Conservation (phyloP, 2,329 filamentous ascomycete species). For the Pyrenophora seminiperda region DNA sequence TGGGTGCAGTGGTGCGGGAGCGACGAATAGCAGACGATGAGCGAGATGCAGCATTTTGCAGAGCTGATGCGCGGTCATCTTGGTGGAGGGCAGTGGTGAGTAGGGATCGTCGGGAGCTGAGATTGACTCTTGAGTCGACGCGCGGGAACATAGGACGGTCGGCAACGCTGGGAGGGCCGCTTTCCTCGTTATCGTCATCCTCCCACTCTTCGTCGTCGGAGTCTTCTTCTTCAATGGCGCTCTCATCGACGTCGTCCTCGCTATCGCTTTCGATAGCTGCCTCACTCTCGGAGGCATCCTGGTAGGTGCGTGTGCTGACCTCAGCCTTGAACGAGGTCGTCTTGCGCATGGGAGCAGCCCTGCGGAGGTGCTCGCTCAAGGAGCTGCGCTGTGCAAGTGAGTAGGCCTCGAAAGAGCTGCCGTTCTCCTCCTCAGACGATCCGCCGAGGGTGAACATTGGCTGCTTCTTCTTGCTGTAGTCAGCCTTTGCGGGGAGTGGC, state of each 20-base stretch:
- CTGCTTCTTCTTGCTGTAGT: slow-evolving; percentile 66
- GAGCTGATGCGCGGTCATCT: slow-evolving; percentile 70
- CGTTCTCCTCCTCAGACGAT: slow-evolving; percentile 84
- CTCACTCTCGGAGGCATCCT: slow-evolving; percentile 61
- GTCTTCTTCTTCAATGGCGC: slow-evolving; percentile 67
- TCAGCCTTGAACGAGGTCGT: slow-evolving; percentile 81
- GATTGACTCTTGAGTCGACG: slow-evolving; percentile 83
- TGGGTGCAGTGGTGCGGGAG: slow-evolving; percentile 70
- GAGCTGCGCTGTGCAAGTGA: slow-evolving; percentile 59
- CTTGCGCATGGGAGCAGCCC: slow-evolving; percentile 65
- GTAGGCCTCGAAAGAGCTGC: slow-evolving; percentile 70
- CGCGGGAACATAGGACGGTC: slow-evolving; percentile 84
- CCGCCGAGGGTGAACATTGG: slow-evolving; percentile 75
- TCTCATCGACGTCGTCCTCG: slow-evolving; percentile 64
- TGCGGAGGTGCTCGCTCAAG: slow-evolving; percentile 59
- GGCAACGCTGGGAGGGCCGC: slow-evolving; percentile 80
- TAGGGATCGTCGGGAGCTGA: slow-evolving; percentile 84
- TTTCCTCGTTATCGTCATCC: slow-evolving; percentile 73
- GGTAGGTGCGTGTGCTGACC: slow-evolving; percentile 69
- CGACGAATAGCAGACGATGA: slow-evolving; percentile 61
- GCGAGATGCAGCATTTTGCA: slow-evolving; percentile 68
- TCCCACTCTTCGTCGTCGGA: slow-evolving; percentile 59
- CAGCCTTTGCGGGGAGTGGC: slow-evolving; percentile 39
- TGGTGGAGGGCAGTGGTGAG: slow-evolving; percentile 89
- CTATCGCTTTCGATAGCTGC: slow-evolving; percentile 64